Evolutionary conservation across 164 flowering plant genomes (phyloP), one percentile per base, ranked within the genome.

Genomic region (Stephania cephalantha): DNA sequence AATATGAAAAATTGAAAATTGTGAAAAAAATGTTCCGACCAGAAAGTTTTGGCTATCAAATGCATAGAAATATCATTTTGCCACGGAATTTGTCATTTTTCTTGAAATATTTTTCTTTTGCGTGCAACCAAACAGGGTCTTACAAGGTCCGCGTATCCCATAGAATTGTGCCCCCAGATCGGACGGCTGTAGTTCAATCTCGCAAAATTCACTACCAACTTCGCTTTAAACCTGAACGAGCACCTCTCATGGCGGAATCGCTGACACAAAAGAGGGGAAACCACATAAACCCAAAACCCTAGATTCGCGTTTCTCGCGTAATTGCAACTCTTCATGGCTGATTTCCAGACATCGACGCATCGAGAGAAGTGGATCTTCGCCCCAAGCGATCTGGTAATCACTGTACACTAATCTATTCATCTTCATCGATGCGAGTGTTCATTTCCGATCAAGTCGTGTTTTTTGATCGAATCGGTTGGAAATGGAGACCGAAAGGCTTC

Each of bases 271-370:
- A 58, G 42, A 35, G 64, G 64, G 18, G 64, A 58, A 58, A 58
- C n/a, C 42, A 35, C 42, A 2, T 35, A 1, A n/a, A 58, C 7
- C 64, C 18, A n/a, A 58, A 58, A 58, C 64, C 64, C 64, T 58
- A 58, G 20, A 50, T 50, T 50, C 15, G 0, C 1, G 15, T 50
- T 15, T 50, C 12, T 15, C 20, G 64, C 7, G 6, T 63, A 69
- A 15, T 52, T 50, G 42, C 7, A 20, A 63, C n/a, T 73, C 35
- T 22, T 72, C 74, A 94, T 95, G 98, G 94, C 98, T 13, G 98
- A 92, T 85, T 95, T 92, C 69, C 89, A 81, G 79, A 87, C 97
- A 20, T 95, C 98, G 4, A 91, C 94, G 50, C 98, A 95, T 82
- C 87, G 93, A 78, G 83, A 90, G 58, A 88, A 84, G 78, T 95